Base-by-base conservation (phyloP, 441 rosid species). In the Croton setiger region DNA sequence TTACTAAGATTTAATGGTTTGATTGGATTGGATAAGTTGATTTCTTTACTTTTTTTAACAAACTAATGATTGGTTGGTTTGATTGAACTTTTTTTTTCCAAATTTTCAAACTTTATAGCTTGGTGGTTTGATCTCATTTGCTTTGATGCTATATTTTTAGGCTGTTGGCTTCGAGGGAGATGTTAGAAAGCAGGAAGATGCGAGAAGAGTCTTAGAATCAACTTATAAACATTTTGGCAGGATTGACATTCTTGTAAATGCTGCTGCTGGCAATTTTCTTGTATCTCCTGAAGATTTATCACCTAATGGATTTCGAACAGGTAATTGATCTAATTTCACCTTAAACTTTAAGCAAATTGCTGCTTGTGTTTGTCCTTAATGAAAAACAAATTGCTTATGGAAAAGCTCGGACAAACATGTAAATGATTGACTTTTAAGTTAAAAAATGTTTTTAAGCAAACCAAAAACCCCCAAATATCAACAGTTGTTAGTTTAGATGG, bases 151-250 rank as follows among this genome's bases (percentile, higher is more conserved):
- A 39, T 53, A 43, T 68, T 36, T 59, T 44, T 73, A 91, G 98
- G 98, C 98, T 64, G 76, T 79, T 79, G 97, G 96, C n/a, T 87
- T 93, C 21, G 92, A 80, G 78, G 98, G 97, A 39, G 98, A 93
- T 74, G 97, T 93, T 71, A 92, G 98, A 52, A 89, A 84, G 74
- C 81, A 67, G 71, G 96, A 93, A 41, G 95, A 91, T 80, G 97
- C 95, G 0, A 80, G 43, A 71, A 86, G 93, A 78, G 97, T 89
- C 1, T 75, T 91, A 21, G 95, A 91, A 77, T 88, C 95, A 52
- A 82, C 98, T 73, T 83, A 75, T 76, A 70, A 82, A 67, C 87
- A 82, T 71, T 91, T 93, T 64, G 95, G 97, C 39, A 76, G 49
- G 79, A 72, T 93, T 60, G 96, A 93, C 67, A 76, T 91, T 70